Conservation (phyloP, 257 asterid genomes). For the Eucommia ulmoides region DNA sequence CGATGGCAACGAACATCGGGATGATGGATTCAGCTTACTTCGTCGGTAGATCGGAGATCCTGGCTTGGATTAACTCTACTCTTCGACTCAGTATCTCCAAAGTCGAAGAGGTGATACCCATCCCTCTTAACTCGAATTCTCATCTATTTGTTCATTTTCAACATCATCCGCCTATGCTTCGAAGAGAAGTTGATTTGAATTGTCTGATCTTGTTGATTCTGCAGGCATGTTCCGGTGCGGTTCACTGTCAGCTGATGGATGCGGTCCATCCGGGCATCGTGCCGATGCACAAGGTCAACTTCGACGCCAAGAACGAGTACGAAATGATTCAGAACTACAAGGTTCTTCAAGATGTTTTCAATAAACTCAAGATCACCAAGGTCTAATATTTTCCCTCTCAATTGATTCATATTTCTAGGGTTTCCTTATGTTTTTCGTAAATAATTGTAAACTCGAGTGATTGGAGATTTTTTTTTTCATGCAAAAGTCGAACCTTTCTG, state of each 20-base stretch:
- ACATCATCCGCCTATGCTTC: neutral
- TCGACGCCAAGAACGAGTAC: conserved; percentile 90
- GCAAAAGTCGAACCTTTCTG: too few relatives aligned
- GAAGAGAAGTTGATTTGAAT: too few relatives aligned
- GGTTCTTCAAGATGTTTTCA: conserved; percentile 89
- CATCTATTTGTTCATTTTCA: neutral
- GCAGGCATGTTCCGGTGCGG: conserved; percentile 96
- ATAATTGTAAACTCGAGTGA: too few relatives aligned
- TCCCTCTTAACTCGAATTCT: too few relatives aligned
- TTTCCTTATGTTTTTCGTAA: too few relatives aligned
- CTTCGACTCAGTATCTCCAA: conserved; percentile 77
- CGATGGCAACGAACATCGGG: conserved; percentile 67
- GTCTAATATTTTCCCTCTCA: too few relatives aligned
- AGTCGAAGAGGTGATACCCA: conserved; percentile 99
- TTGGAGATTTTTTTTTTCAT: too few relatives aligned
- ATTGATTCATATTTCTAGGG: too few relatives aligned
- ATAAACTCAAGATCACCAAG: conserved; percentile 82
- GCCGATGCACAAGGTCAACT: conserved; percentile 97
- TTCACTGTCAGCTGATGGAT: conserved; percentile 94
- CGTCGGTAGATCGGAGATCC: conserved; percentile 83
- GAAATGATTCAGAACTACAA: conserved; percentile 94
- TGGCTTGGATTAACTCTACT: conserved; percentile 76
- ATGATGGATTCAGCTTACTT: conserved; percentile 91
- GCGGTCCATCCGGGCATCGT: conserved; percentile 80
- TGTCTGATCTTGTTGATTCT: too few relatives aligned